Percentiles rank a stretch among this genome's conserved stretches.
These are phyloP conservation scores for Podospora fimiseda DNA, from an alignment of 495 filamentous ascomycete genomes.

Conservation along the genomic window DNA sequence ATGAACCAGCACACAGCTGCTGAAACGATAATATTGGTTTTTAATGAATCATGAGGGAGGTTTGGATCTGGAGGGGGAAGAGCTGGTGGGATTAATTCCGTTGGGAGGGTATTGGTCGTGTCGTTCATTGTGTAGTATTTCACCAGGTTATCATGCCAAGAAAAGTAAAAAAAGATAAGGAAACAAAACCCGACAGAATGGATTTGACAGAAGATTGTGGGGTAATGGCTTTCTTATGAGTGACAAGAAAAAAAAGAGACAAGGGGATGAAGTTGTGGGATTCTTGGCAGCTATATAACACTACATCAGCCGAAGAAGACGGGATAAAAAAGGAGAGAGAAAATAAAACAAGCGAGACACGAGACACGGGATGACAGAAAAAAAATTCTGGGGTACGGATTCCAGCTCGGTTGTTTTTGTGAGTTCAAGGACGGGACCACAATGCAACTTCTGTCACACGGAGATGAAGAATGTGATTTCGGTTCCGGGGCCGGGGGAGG, in stretches of 20 bases:
- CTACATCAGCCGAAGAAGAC: too few species aligned
- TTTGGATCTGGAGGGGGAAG: slow-evolving; percentile 1
- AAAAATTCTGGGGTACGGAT: not conserved
- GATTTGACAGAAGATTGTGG: too few species aligned
- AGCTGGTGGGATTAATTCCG: slow-evolving; percentile 1
- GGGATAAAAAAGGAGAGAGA: too few species aligned
- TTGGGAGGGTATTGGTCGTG: not conserved
- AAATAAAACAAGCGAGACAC: not conserved
- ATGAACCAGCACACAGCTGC: slow-evolving; percentile 20
- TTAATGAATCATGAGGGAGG: slow-evolving; percentile 22
- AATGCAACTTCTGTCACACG: too few species aligned
- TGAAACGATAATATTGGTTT: slow-evolving; percentile 19
- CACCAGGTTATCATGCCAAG: too few species aligned
- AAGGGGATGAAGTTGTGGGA: not conserved
- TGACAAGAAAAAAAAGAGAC: not conserved
- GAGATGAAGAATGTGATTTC: not conserved
- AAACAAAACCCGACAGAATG: too few species aligned
- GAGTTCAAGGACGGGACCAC: too few species aligned
- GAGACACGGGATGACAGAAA: too few species aligned
- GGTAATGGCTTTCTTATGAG: not conserved
- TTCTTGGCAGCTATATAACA: not conserved
- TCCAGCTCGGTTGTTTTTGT: too few species aligned
- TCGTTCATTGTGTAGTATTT: not conserved
- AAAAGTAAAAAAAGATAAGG: too few species aligned
- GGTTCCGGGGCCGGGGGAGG: not conserved